Evolutionary conservation across 177 flowering plant genomes (phyloP), one percentile per base, ranked within the genome.

Genomic region (Vitis hybrid): DNA sequence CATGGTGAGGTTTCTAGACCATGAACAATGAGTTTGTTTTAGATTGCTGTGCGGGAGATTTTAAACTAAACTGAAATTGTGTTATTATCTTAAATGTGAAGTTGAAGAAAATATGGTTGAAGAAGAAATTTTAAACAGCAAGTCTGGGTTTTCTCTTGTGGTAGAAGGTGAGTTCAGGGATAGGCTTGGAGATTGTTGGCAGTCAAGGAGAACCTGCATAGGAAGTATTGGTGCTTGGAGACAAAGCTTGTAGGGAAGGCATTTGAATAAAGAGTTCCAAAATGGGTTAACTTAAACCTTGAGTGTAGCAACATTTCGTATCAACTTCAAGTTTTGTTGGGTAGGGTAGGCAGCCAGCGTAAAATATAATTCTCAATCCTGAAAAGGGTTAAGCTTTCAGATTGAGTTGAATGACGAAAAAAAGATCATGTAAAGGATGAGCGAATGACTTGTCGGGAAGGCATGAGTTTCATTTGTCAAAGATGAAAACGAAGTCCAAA

Each of bases 41-140:
- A 39, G 45, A 39, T 39, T 39, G 45, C 45, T 0, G 45, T 39
- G 45, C 0, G 45, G 45, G 8, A 6, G 0, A 0, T 39, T 9
- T 21, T 55, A 17, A 48, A 12, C 32, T 2, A 65, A 57, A 62
- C 2, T 17, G 21, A 48, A 11, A 34, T 6, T 45, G 63, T 56
- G 21, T 55, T 26, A 51, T 56, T 75, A 56, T 71, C 77, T 70
- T 79, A n/a, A 64, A 65, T 57, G 68, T 72, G 67, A 78, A 67
- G 76, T 60, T 49, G 64, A 68, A 79, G 79, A 52, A 63, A 18
- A 48, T 58, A 49, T 15, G 45, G 30, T 56, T 63, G 66, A 32
- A 30, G 63, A 66, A 23, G 70, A 68, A 62, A 32, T 45, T 55
- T 39, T 26, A 23, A 54, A 67, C n/a, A 67, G 49, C 30, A 50